A percentile compares a stretch with the other conserved stretches of the same genome.
Evolutionary conservation across 495 filamentous ascomycete species (phyloP).

Genomic region (Cenococcum geophilum): DNA sequence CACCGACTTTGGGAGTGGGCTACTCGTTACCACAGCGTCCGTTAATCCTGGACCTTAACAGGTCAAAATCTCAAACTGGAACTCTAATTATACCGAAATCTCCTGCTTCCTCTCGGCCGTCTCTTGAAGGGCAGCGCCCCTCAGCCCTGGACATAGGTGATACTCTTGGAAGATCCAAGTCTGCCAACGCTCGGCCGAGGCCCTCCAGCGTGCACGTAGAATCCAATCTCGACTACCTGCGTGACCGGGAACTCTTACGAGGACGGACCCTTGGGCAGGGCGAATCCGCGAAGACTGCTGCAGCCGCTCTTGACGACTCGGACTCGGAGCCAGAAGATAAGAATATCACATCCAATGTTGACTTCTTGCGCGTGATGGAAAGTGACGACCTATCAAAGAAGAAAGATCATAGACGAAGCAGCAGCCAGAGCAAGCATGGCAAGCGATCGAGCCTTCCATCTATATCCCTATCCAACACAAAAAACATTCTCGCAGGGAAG

Average conservation of each 20-base stretch:
- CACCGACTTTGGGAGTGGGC: conserved; percentile 38
- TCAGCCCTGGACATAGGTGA: conserved; percentile 55
- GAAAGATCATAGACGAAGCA: conserved; percentile 62
- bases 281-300: conserved; percentile 7
- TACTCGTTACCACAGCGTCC: conserved; percentile 35
- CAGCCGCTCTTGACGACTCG: conserved; percentile 37
- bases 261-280: background rate
- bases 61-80: conserved; percentile 49
- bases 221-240: conserved; percentile 69
- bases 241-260: conserved; percentile 49
- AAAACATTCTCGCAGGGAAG: conserved; percentile 78
- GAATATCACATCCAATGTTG: conserved; percentile 79
- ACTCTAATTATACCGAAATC: conserved; percentile 44
- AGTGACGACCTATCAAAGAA: conserved; percentile 57
- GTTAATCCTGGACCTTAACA: conserved; percentile 40
- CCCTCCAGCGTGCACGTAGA: conserved; percentile 74
- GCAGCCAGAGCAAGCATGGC: conserved; percentile 54
- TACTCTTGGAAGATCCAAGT: conserved; percentile 53
- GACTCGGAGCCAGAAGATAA: conserved; percentile 50
- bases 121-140: conserved; percentile 68
- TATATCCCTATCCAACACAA: conserved; percentile 67
- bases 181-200: conserved; percentile 56
- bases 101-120: conserved; percentile 72
- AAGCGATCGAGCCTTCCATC: conserved; percentile 81
- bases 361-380: conserved; percentile 79